phyloP scores from a whole-genome alignment of 768 basidiomycete genomes.

The Leccinum boreale region DNA sequence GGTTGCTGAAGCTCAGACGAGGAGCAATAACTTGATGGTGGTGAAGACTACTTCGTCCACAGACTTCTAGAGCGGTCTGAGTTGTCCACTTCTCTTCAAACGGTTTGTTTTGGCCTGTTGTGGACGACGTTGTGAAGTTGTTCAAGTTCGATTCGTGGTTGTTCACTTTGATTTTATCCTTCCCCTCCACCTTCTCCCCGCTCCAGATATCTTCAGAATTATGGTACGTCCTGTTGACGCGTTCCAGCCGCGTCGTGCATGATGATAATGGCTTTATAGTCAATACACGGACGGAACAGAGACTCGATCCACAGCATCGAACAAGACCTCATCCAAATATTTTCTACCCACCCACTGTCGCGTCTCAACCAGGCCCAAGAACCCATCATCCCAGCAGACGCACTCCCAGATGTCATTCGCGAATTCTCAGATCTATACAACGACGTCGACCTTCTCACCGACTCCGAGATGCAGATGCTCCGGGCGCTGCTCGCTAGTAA shows the following conservation, averaged over 20 bases:
- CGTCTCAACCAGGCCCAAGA: constrained; percentile 56
- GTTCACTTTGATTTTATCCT: constrained; percentile 6
- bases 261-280: constrained; percentile 17
- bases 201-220: constrained; percentile 8
- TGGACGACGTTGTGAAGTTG: not conserved
- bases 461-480: constrained; percentile 61
- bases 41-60: too few species aligned
- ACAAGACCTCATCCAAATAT: constrained; percentile 63
- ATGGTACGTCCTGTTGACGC: constrained; percentile 24
- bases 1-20: too few species aligned
- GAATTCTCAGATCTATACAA: constrained; percentile 58
- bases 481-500: constrained; percentile 53
- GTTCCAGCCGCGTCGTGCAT: constrained; percentile 1
- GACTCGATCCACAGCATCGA: constrained; percentile 73
- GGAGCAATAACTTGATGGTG: too few species aligned
- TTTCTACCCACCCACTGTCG: constrained; percentile 60
- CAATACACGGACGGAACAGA: constrained; percentile 54
- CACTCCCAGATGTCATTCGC: constrained; percentile 67
- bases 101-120: not conserved
- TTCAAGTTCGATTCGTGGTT: constrained; percentile 4
- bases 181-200: not conserved
- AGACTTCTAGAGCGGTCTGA: too few species aligned
- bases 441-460: constrained; percentile 60
- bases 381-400: constrained; percentile 65
- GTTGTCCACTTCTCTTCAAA: too few species aligned